Evolutionary conservation across 768 basidiomycete species (phyloP).

Genomic region (Mycena rosella): DNA sequence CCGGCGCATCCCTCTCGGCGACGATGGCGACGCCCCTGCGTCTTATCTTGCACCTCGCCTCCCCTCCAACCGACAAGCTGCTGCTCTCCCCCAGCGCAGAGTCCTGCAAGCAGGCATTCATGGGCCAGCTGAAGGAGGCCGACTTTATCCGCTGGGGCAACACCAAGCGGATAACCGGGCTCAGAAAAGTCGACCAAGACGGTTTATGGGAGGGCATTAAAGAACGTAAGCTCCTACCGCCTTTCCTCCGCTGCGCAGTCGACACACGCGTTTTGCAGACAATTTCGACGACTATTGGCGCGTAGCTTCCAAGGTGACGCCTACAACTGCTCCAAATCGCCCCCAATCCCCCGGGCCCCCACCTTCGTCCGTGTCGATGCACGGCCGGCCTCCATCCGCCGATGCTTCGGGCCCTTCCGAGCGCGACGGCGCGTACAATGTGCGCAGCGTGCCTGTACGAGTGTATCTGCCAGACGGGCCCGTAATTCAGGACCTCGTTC

Average conservation of each 20-base stretch:
- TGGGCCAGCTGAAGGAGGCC: slow-evolving; percentile 96
- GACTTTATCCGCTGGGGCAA: slow-evolving; percentile 98
- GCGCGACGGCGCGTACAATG: slow-evolving; percentile 87
- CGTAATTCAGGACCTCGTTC: slow-evolving; percentile 89
- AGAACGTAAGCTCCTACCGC: slow-evolving; percentile 76
- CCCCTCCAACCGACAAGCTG: slow-evolving; percentile 89
- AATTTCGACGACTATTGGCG: slow-evolving; percentile 97
- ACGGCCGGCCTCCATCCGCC: slow-evolving; percentile 73
- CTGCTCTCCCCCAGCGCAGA: slow-evolving; percentile 85
- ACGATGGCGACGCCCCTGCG: slow-evolving; percentile 70
- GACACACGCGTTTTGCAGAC: slow-evolving; percentile 62
- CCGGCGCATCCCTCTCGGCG: slow-evolving; percentile 55
- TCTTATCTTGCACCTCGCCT: slow-evolving; percentile 88
- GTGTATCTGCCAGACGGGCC: slow-evolving; percentile 93
- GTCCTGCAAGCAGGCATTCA: slow-evolving; percentile 92
- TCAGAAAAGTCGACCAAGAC: slow-evolving; percentile 94
- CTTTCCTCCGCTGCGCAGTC: slow-evolving; percentile 13
- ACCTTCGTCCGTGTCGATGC: slow-evolving; percentile 69
- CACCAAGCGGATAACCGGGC: slow-evolving; percentile 91
- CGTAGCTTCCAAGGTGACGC: slow-evolving; percentile 93
- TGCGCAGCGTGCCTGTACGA: slow-evolving; percentile 90
- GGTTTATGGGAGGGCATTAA: slow-evolving; percentile 97
- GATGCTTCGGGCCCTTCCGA: slow-evolving; percentile 69
- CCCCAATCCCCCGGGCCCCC: slow-evolving; percentile 67
- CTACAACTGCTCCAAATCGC: slow-evolving; percentile 76